Percentiles rank a stretch among this genome's conserved stretches.
These are phyloP conservation scores for Mucor circinelloides DNA, from an alignment of 371 early-diverging fungal genomes.

Conservation along the genomic window DNA sequence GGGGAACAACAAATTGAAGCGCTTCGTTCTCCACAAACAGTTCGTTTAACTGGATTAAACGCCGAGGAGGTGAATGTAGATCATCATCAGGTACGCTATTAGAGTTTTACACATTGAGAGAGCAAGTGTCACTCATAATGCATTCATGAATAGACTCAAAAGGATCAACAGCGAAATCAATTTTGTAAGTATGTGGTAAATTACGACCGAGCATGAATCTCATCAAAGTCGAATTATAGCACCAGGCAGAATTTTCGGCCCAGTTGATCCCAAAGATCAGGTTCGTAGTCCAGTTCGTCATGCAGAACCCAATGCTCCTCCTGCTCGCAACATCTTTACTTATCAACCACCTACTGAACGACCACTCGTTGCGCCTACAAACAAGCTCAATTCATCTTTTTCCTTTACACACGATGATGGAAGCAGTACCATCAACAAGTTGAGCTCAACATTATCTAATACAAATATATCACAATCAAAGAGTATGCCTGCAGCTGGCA, in stretches of 20 bases:
- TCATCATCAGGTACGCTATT: constrained; percentile 21
- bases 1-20: constrained; percentile 39
- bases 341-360: constrained; percentile 39
- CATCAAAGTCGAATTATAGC: constrained; percentile 11
- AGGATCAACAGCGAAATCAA: not conserved
- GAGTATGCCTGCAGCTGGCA: constrained; percentile 9
- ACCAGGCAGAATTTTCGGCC: constrained; percentile 43
- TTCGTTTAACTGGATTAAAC: constrained; percentile 18
- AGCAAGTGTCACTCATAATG: not conserved
- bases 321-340: constrained; percentile 45
- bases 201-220: not conserved
- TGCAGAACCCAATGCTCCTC: constrained; percentile 29
- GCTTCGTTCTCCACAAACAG: constrained; percentile 22
- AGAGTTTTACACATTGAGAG: not conserved
- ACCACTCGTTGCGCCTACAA: constrained; percentile 37
- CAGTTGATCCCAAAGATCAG: constrained; percentile 44
- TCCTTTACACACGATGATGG: constrained; percentile 33
- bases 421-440: not conserved
- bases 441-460: not conserved
- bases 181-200: not conserved
- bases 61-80: constrained; percentile 17
- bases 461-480: not conserved
- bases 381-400: constrained; percentile 33
- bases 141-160: not conserved
- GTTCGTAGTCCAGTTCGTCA: constrained; percentile 26